Evolutionary conservation across 2,329 filamentous ascomycete genomes (phyloP).

Genomic region (Aureobasidium sp.): DNA sequence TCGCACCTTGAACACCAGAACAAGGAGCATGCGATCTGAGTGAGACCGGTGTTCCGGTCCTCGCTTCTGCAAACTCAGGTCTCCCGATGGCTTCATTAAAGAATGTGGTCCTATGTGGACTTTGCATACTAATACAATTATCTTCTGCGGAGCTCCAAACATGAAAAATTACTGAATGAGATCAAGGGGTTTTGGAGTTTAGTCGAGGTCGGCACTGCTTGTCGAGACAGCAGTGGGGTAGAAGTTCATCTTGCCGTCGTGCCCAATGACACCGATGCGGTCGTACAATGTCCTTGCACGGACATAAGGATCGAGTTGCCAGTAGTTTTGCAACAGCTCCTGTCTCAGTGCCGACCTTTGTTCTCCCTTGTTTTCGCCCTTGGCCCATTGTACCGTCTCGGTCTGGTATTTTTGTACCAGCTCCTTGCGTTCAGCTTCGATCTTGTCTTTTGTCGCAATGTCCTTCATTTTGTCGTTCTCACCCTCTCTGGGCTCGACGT

Average conservation of each 20-base stretch:
- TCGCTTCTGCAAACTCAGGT: not conserved
- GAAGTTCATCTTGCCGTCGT: slow-evolving; percentile 63
- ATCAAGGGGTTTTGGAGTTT: not conserved
- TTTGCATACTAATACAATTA: slow-evolving; percentile 1
- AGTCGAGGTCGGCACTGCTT: slow-evolving; percentile 32
- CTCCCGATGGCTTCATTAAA: not conserved
- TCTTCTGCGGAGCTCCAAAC: not conserved
- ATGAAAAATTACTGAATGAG: not conserved
- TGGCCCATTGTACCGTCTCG: slow-evolving; percentile 70
- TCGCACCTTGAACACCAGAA: not conserved
- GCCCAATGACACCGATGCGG: slow-evolving; percentile 63
- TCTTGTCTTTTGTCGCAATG: slow-evolving; percentile 50
- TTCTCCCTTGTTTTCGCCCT: slow-evolving; percentile 37
- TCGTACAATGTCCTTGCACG: slow-evolving; percentile 81
- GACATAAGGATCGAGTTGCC: slow-evolving; percentile 81
- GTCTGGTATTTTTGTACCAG: slow-evolving; percentile 69
- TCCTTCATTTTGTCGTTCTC: slow-evolving; percentile 74
- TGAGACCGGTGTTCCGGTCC: not conserved
- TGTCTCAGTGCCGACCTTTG: slow-evolving; percentile 49
- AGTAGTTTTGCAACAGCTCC: slow-evolving; percentile 68
- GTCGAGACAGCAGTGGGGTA: slow-evolving; percentile 44
- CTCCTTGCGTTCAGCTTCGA: slow-evolving; percentile 57
- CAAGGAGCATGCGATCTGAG: not conserved
- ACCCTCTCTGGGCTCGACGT: slow-evolving; percentile 64
- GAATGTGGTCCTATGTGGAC: not conserved